Evolutionary conservation across 2,329 filamentous ascomycete genomes (phyloP), one percentile per base, ranked within the genome.

Genomic region (Diaporthe sp.): DNA sequence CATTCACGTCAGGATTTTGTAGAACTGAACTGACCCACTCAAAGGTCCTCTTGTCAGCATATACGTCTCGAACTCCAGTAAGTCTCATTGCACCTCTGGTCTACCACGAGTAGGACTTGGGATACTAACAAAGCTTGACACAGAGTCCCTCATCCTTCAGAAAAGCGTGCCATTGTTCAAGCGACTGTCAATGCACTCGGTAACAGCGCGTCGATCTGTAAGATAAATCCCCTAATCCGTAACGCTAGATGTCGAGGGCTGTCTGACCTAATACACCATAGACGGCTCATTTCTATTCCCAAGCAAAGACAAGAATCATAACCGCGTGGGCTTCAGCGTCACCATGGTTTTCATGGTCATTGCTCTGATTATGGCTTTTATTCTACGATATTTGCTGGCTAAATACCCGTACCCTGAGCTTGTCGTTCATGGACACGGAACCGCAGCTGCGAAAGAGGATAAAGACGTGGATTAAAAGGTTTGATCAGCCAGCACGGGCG

Each of bases 21-120:
- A 31, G 34, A 28, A 17, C 2, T 28, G 15, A 1, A 15, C 53
- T 69, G 17, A 73, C 57, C 10, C 37, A 22, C 1, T 34, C 17
- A 42, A 74, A 68, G 72, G 72, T 37, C 72, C 72, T 44, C 72
- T 74, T 44, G 61, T 74, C 37, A 74, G 72, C 62, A 74, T 74
- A 15, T 74, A 74, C 12, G 72, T 74, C 13, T 74, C 72, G 1
- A 74, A 74, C 49, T 57, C 72, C 4, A 74, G 72, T 74, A 37
- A 74, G 72, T 59, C 8, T 42, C n/a, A 2, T 3, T 4, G 22
- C 8, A 15, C 8, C 13, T 28, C 19, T 6, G 2, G 5, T 51
- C 4, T 12, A 49, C 3, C 17, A n/a, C 12, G 15, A 3, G 39
- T 37, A 19, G 6, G 17, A n/a, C 1, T n/a, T 46, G 17, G 17